These are phyloP conservation scores for Smallanthus sonchifolius DNA, from an alignment of 129 eudicot genomes.

Conservation along the genomic window DNA sequence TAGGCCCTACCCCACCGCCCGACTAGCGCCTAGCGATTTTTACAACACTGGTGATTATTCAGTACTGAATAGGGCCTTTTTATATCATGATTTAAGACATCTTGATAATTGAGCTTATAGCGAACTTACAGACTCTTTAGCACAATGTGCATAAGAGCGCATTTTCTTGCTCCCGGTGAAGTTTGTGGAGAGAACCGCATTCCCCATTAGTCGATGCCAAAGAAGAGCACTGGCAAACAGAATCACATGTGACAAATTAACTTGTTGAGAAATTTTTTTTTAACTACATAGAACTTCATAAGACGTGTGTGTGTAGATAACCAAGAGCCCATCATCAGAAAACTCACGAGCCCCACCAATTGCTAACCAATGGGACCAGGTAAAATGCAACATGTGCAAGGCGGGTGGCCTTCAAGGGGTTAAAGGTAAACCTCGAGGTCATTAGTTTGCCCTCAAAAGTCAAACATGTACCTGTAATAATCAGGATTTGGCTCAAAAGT, in stretches of 20 bases:
- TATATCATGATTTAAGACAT: background rate
- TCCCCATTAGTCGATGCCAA: constrained; percentile 18
- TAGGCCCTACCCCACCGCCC: no score
- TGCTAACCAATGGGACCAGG: no score
- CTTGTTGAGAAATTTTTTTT: background rate
- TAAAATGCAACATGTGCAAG: no score
- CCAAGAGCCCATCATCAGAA: background rate
- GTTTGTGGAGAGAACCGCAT: constrained; percentile 2
- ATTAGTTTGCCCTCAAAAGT: background rate
- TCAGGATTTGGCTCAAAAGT: constrained; percentile 15
- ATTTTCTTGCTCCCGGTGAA: constrained; percentile 9
- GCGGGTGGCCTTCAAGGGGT: background rate
- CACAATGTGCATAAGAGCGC: background rate
- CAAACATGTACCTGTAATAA: constrained; percentile 9
- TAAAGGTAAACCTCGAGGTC: background rate
- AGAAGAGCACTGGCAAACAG: constrained; percentile 1
- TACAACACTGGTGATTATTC: background rate
- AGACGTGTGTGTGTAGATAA: background rate
- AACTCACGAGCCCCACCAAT: background rate
- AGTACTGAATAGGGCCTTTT: background rate
- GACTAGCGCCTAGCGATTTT: no score
- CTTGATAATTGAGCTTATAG: background rate
- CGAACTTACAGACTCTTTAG: constrained; percentile 10
- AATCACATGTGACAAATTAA: background rate
- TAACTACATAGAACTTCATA: background rate